These are phyloP conservation scores for Darksidea phi DNA, from an alignment of 495 filamentous ascomycete species.

Conservation along the genomic window DNA sequence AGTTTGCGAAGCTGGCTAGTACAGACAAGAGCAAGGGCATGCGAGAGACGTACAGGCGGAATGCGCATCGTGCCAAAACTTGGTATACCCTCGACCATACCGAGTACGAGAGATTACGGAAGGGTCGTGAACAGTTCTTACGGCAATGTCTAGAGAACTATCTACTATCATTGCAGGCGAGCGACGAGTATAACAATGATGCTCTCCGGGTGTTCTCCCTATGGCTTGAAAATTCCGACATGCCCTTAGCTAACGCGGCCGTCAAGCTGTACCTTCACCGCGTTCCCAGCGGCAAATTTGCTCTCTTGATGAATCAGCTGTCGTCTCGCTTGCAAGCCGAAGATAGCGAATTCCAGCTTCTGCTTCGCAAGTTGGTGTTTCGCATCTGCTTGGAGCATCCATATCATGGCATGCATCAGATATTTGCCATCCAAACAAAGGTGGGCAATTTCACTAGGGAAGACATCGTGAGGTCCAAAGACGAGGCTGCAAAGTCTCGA, in stretches of 20 bases:
- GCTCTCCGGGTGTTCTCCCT: slow-evolving; percentile 90
- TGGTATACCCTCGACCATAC: slow-evolving; percentile 88
- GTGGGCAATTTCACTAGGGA: slow-evolving; percentile 42
- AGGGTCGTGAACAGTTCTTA: slow-evolving; percentile 75
- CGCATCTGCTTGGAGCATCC: slow-evolving; percentile 88
- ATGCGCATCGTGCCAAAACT: slow-evolving; percentile 64
- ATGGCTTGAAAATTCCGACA: slow-evolving; percentile 81
- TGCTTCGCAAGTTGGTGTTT: slow-evolving; percentile 69
- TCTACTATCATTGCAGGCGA: slow-evolving; percentile 76
- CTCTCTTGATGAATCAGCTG: slow-evolving; percentile 89
- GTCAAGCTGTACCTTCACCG: slow-evolving; percentile 65
- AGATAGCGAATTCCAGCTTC: slow-evolving; percentile 65
- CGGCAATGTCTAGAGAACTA: slow-evolving; percentile 92
- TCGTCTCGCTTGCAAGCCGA: slow-evolving; percentile 81
- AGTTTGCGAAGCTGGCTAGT: slow-evolving; percentile 68
- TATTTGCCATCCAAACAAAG: slow-evolving; percentile 61
- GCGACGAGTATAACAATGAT: slow-evolving; percentile 84
- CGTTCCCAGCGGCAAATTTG: slow-evolving; percentile 90
- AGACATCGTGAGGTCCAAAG: slow-evolving; percentile 57
- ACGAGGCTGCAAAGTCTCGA: slow-evolving; percentile 69
- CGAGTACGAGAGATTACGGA: slow-evolving; percentile 74
- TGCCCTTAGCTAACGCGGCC: slow-evolving; percentile 69
- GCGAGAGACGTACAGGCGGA: slow-evolving; percentile 49
- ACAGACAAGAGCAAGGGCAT: slow-evolving; percentile 47
- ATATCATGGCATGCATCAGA: slow-evolving; percentile 93